Evolutionary conservation across 192 early-diverging fungal species (phyloP).

Genomic region (Jimgerdemannia lactiflua): DNA sequence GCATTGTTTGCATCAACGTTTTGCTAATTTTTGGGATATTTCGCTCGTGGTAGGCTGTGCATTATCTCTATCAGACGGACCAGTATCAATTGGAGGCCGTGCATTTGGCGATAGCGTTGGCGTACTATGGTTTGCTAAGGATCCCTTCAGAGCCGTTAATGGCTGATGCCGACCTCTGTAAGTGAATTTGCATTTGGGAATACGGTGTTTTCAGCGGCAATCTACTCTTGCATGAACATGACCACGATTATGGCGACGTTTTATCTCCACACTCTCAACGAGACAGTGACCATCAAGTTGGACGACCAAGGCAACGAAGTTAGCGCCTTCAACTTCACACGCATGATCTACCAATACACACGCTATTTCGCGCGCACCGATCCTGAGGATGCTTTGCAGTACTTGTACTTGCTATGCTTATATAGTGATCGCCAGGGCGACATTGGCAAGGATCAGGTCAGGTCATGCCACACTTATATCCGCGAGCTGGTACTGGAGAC

Average conservation of each 20-base stretch:
- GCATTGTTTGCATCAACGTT: background rate
- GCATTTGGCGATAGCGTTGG: conserved; percentile 85
- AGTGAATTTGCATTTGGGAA: conserved; percentile 9
- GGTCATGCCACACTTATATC: conserved; percentile 47
- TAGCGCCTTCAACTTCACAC: conserved; percentile 47
- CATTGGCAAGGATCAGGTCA: conserved; percentile 43
- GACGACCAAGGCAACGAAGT: conserved; percentile 17
- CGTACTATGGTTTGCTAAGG: conserved; percentile 74
- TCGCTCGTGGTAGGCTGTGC: conserved; percentile 50
- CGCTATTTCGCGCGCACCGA: conserved; percentile 17
- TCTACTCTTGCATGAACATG: too few relatives aligned
- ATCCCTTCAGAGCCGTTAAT: conserved; percentile 56
- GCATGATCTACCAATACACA: conserved; percentile 37
- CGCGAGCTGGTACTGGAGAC: conserved; percentile 60
- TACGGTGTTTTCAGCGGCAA: background rate
- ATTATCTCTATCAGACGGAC: conserved; percentile 63
- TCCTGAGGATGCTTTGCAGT: conserved; percentile 56
- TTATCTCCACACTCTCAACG: background rate
- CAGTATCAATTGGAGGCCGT: conserved; percentile 77
- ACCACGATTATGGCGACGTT: too few relatives aligned
- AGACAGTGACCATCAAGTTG: conserved; percentile 6
- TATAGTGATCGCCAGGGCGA: conserved; percentile 39
- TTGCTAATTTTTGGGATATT: background rate
- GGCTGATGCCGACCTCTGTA: conserved; percentile 30
- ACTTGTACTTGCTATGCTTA: conserved; percentile 57